Base-by-base conservation (phyloP, 495 filamentous ascomycete genomes). In the Tricharina praecox region DNA sequence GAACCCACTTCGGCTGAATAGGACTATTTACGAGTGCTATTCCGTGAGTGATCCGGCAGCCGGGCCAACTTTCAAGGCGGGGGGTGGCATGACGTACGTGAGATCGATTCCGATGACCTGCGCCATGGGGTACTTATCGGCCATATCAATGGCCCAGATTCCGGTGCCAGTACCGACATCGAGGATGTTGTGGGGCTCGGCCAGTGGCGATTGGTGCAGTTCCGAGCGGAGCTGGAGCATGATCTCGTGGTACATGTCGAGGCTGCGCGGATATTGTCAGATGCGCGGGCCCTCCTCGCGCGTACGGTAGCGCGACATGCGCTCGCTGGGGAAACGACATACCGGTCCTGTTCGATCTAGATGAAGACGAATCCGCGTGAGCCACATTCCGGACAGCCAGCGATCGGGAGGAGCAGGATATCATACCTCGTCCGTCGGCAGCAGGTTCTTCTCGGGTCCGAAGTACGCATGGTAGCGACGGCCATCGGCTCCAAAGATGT, bases 121-220 rank as follows among this genome's bases (percentile, higher is more conserved):
- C 24, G 40, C 21, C 40, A 43, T 43, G 1, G 40, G 40, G 18
- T 43, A 43, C 20, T 24, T 43, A 18, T 46, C 43, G 16, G 43
- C 53, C 19, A 56, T 38, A 48, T 53, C 51, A 16, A 50, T 37
- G 4, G 48, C 40, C 51, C 51, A 63, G 30, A 62, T 55, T 42
- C 50, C 48, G 26, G 54, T 55, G 13, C 72, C 72, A 2, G 71
- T 73, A 10, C 65, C 65, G 8, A 67, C 40, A 45, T 71, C 65
- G 5, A 68, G 53, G 15, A 68, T 54, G 3, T 47, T 52, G 20
- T 63, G 55, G 2, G 63, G 66, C 7, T 60, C 36, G 13, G 48
- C 15, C 34, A 69, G 55, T 4, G 65, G 64, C 0, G 67, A 64
- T 3, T 63, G 46, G 45, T 56, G 62, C 2, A 68, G 58, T 8